phyloP scores from a whole-genome alignment of 2,329 filamentous ascomycete species.

The Cercospora janseana region DNA sequence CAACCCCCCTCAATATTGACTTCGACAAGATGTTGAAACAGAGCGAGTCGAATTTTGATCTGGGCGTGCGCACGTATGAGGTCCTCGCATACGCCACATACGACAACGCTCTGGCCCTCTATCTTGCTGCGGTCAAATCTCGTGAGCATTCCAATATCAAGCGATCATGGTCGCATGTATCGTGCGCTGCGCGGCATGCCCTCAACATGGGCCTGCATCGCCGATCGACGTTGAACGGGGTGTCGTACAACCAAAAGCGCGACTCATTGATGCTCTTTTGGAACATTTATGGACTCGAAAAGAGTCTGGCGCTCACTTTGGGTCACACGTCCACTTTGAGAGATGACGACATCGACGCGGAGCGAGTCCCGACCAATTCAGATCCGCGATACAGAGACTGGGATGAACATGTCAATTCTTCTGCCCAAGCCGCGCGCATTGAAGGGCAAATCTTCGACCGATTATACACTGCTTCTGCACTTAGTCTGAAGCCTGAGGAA shows the following conservation, averaged over 20 bases:
- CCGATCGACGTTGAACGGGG: background rate
- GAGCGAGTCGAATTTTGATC: constrained; percentile 16
- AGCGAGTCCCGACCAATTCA: background rate
- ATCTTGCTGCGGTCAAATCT: constrained; percentile 10
- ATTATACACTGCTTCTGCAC: constrained; percentile 16
- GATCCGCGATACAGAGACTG: constrained; percentile 9
- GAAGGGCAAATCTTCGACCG: constrained; percentile 18
- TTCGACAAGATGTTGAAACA: constrained; percentile 1
- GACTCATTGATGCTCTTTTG: constrained; percentile 12
- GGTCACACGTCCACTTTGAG: constrained; percentile 17
- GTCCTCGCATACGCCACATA: constrained; percentile 13
- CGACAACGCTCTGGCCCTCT: constrained; percentile 14
- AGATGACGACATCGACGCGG: constrained; percentile 19
- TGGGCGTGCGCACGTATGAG: constrained; percentile 13
- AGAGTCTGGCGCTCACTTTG: constrained; percentile 11
- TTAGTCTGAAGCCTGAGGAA: constrained; percentile 13
- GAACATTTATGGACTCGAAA: constrained; percentile 16
- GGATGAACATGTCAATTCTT: constrained; percentile 11
- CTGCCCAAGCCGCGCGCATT: background rate
- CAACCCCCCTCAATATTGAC: constrained; percentile 6
- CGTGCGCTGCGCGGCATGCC: constrained; percentile 13
- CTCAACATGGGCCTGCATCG: constrained; percentile 16
- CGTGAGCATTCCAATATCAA: constrained; percentile 14
- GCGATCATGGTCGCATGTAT: constrained; percentile 10
- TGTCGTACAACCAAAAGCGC: constrained; percentile 3